Evolutionary conservation across 2,329 filamentous ascomycete species (phyloP), one percentile per base, ranked within the genome.

Genomic region (Colletotrichum spaethianum): DNA sequence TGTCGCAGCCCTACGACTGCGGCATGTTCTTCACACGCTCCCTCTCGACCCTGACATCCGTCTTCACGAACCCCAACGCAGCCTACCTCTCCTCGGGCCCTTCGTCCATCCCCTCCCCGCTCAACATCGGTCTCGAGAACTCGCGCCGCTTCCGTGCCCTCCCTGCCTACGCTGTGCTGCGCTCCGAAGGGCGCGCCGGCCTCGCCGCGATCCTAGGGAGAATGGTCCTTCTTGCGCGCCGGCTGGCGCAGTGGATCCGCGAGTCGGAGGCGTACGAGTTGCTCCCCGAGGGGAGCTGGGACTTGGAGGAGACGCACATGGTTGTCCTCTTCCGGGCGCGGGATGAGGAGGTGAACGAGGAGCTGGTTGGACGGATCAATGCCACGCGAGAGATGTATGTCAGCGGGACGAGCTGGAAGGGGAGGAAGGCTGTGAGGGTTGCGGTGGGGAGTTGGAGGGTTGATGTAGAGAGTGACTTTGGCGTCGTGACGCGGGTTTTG

Each of bases 61-160:
- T 95, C 12, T 97, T 96, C 82, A 87, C 89, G 72, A 98, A 98
- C 81, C 90, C 94, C 40, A 95, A 95, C 79, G 95, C 96, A 2
- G 93, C 92, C 1, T 98, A 98, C 78, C 89, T 98, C 56, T 78
- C 83, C 11, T 80, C 82, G 26, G 80, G 81, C 20, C 77, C 77
- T 3, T 79, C 70, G 73, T 78, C 60, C 77, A 92, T 96, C 73
- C 90, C 92, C n/a, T 95, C 93, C 4, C 95, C 95, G 0, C 84
- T 97, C 20, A 96, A 98, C 81, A 90, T 96, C 68, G 94, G 95
- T 26, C 86, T 98, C 26, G 95, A 98, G 77, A 98, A 98, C 82
- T 98, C 95, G 2, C 91, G 95, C 48, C 92, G 95, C 7, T 97
- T 98, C 84, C 90, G 96, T 64, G 95, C 95, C 0, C 85, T 98